A percentile compares a stretch with the other conserved stretches of the same genome.
Conservation (phyloP, 148 eudicot species). For the Vaccinium myrtillus region DNA sequence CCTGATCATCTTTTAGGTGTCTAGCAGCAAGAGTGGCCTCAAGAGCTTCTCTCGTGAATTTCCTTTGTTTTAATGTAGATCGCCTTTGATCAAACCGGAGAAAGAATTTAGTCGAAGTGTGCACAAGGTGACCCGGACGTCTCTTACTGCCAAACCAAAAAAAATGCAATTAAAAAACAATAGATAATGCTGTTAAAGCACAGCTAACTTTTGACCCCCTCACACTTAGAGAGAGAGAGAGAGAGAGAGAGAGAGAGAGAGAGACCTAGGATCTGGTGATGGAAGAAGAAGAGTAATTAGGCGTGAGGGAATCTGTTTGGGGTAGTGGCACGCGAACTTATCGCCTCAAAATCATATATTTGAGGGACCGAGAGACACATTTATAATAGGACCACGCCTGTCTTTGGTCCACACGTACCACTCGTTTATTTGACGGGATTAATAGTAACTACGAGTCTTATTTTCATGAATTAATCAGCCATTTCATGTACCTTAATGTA, state of each 20-base stretch:
- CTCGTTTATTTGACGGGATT: no score
- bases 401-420: not conserved
- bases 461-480: no score
- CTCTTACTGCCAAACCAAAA: not conserved
- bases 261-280: conserved; percentile 9
- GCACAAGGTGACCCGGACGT: no score
- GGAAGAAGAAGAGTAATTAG: conserved; percentile 11
- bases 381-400: not conserved
- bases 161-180: not conserved
- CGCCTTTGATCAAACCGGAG: no score
- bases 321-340: conserved; percentile 18
- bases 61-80: no score
- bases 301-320: conserved; percentile 21
- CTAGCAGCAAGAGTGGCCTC: no score
- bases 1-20: no score
- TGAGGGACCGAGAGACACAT: not conserved
- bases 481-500: no score
- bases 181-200: not conserved
- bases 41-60: no score
- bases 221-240: conserved; percentile 9
- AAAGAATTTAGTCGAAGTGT: no score
- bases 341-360: conserved; percentile 11
- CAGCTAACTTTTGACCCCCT: not conserved
- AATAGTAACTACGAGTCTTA: no score
- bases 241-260: conserved; percentile 9